These are phyloP conservation scores for Circinella umbellata DNA, from an alignment of 371 early-diverging fungal genomes.

Conservation along the genomic window DNA sequence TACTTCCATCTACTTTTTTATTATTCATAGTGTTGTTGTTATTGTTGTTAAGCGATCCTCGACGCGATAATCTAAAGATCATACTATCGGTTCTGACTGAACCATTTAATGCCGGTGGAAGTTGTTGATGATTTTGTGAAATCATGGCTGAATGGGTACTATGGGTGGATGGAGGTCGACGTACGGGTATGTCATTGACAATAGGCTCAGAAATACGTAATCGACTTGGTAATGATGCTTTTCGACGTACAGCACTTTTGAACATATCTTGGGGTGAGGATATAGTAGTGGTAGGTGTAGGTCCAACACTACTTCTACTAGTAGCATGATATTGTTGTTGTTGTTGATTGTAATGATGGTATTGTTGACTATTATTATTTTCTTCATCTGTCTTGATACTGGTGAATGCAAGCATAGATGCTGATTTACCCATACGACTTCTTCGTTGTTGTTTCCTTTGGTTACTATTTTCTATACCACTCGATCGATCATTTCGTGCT, in stretches of 20 bases:
- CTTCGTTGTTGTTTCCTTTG: slow-evolving; percentile 19
- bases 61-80: slow-evolving; percentile 18
- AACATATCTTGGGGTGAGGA: slow-evolving; percentile 4
- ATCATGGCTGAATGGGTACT: background rate
- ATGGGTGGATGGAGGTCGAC: background rate
- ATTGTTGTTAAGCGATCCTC: slow-evolving; percentile 7
- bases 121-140: background rate
- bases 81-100: slow-evolving; percentile 15
- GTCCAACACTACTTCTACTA: background rate
- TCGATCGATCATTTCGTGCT: slow-evolving; percentile 19
- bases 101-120: background rate
- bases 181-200: background rate
- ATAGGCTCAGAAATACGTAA: slow-evolving; percentile 12
- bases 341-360: background rate
- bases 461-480: slow-evolving; percentile 14
- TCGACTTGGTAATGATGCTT: slow-evolving; percentile 24
- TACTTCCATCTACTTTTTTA: background rate
- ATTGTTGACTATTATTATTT: background rate
- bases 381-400: slow-evolving; percentile 6
- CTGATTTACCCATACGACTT: slow-evolving; percentile 26
- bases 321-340: background rate
- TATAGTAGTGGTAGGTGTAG: background rate
- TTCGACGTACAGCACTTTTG: slow-evolving; percentile 16
- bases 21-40: background rate
- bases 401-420: slow-evolving; percentile 25